Conservation (phyloP, 257 asterid species). For the Datura wrightii region DNA sequence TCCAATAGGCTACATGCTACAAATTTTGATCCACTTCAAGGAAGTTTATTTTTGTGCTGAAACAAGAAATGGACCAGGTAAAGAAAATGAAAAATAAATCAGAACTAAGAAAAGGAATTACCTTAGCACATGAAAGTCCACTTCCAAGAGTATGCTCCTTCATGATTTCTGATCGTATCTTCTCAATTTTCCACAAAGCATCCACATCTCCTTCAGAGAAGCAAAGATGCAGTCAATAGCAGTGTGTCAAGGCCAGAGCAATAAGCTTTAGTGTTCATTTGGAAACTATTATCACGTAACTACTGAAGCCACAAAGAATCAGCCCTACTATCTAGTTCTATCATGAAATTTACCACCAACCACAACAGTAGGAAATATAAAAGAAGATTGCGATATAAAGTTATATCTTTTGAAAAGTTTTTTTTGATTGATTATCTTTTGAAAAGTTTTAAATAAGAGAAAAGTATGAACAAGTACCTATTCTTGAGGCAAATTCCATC, state of each 20-base stretch:
- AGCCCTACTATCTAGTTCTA: not conserved
- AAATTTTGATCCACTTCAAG: not conserved
- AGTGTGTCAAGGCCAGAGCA: not conserved
- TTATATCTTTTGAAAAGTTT: slow-evolving; percentile 26
- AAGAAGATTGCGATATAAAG: not conserved
- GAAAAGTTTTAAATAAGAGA: slow-evolving; percentile 31
- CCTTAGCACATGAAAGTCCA: slow-evolving; percentile 97
- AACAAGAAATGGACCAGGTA: not conserved
- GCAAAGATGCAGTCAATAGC: slow-evolving; percentile 8
- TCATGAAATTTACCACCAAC: slow-evolving; percentile 21
- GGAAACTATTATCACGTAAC: not conserved
- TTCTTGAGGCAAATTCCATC: slow-evolving; percentile 89
- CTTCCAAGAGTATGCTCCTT: slow-evolving; percentile 74
- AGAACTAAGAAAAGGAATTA: slow-evolving; percentile 35
- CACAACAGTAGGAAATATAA: no score
- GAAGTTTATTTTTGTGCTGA: not conserved
- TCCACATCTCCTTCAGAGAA: slow-evolving; percentile 70
- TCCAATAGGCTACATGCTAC: not conserved
- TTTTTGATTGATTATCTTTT: not conserved
- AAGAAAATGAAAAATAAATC: not conserved
- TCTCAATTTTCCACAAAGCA: slow-evolving; percentile 84
- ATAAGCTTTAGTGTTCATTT: not conserved
- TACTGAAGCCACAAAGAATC: not conserved
- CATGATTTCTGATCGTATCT: slow-evolving; percentile 71
- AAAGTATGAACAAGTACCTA: slow-evolving; percentile 52